phyloP scores from a whole-genome alignment of 257 asterid species.

The Anisodus acutangulus region DNA sequence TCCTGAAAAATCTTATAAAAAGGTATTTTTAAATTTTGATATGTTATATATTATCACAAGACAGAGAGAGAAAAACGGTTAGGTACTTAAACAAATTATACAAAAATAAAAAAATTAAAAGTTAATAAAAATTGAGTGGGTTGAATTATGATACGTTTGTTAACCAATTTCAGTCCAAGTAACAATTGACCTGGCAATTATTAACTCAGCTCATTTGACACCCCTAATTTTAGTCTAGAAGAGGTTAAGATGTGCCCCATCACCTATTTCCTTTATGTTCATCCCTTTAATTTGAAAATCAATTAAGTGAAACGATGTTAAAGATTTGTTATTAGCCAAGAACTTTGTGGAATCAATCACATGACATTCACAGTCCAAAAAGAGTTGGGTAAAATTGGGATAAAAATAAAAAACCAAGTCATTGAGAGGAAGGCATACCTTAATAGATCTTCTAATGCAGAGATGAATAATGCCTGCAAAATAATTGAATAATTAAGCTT shows the following conservation, averaged over 20 bases:
- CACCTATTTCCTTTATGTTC: neutral
- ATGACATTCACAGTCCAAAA: neutral
- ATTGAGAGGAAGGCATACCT: neutral
- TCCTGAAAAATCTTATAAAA: neutral
- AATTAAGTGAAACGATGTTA: neutral
- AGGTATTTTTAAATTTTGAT: too few relatives aligned
- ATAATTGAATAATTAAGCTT: neutral
- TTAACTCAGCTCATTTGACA: neutral
- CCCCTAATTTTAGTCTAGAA: neutral
- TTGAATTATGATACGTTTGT: neutral
- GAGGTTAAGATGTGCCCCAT: neutral
- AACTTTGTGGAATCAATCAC: slow-evolving; percentile 6
- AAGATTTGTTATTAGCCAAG: neutral
- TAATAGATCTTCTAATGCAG: neutral
- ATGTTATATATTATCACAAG: too few relatives aligned
- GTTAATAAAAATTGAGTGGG: neutral
- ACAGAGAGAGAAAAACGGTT: neutral
- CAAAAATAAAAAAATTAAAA: neutral
- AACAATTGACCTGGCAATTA: neutral
- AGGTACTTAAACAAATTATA: neutral
- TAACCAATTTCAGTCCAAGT: neutral
- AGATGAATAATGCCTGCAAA: neutral
- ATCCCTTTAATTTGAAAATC: neutral
- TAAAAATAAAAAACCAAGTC: neutral
- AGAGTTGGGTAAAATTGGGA: too few relatives aligned